Conservation (phyloP, 805 yeast species). For the Scheffersomyces amazonensis region DNA sequence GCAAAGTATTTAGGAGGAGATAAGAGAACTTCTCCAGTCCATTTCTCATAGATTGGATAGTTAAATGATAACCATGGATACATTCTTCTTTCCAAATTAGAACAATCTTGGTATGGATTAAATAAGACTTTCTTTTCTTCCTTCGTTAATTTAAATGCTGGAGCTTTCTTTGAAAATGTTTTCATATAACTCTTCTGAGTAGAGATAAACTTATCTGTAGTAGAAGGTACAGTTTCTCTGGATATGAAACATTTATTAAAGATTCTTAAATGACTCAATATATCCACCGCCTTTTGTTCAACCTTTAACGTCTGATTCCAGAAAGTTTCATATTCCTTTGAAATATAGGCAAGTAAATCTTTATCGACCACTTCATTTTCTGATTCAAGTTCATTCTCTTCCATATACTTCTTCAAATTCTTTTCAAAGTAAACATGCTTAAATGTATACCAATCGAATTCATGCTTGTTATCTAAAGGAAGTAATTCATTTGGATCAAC, state of each 20-base stretch:
- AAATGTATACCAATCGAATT: constrained; percentile 19
- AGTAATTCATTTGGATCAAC: constrained; percentile 23
- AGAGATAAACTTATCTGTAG: constrained; percentile 4
- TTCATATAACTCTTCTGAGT: neutral
- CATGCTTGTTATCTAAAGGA: constrained; percentile 15
- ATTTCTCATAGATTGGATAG: constrained; percentile 37
- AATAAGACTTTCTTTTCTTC: neutral
- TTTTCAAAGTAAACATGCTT: neutral
- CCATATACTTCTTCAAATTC: neutral
- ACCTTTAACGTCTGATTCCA: constrained; percentile 13
- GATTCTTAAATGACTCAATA: constrained; percentile 42
- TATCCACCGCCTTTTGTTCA: constrained; percentile 40
- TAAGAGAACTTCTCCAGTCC: constrained; percentile 29
- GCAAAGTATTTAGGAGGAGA: constrained; percentile 13
- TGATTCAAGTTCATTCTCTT: neutral
- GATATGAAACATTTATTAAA: constrained; percentile 44
- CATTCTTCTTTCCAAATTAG: constrained; percentile 31
- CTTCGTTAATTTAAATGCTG: neutral
- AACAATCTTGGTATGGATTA: constrained; percentile 13
- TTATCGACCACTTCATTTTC: neutral
- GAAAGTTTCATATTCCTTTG: neutral
- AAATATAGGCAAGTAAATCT: too few relatives aligned
- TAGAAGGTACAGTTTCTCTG: constrained; percentile 10
- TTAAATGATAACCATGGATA: constrained; percentile 39
- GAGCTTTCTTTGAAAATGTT: neutral